phyloP scores from a whole-genome alignment of 2,329 filamentous ascomycete species.

The Trichophyton equinum region DNA sequence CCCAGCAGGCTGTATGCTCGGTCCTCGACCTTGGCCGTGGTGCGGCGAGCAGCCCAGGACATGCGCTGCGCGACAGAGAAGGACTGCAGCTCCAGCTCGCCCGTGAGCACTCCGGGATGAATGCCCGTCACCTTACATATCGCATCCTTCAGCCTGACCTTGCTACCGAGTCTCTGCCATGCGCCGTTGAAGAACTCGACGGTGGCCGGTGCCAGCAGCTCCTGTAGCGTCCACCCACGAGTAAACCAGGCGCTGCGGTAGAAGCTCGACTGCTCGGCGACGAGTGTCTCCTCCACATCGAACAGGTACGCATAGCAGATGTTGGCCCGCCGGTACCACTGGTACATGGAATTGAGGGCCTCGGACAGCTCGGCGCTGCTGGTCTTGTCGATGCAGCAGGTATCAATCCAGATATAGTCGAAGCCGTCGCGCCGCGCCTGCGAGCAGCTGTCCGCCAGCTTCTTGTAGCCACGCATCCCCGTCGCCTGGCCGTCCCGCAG shows the following conservation, averaged over 20 bases:
- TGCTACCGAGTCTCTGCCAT: slow-evolving; percentile 6
- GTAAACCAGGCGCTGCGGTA: slow-evolving; percentile 7
- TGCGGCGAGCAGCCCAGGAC: slow-evolving; percentile 19
- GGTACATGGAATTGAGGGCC: slow-evolving; percentile 21
- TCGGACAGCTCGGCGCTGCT: slow-evolving; percentile 26
- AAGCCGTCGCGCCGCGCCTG: slow-evolving; percentile 18
- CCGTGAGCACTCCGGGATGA: background rate
- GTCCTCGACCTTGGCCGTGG: slow-evolving; percentile 18
- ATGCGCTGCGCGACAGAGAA: slow-evolving; percentile 14
- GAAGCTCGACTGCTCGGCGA: background rate
- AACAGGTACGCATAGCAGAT: slow-evolving; percentile 26
- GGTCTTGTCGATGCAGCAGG: slow-evolving; percentile 29
- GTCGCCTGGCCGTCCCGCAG: background rate
- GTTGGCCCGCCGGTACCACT: slow-evolving; percentile 25
- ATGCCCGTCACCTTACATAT: slow-evolving; percentile 7
- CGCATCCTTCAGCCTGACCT: slow-evolving; percentile 1
- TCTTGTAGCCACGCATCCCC: slow-evolving; percentile 2
- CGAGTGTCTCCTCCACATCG: slow-evolving; percentile 14
- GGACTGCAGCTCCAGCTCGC: background rate
- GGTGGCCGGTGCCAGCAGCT: slow-evolving; percentile 5
- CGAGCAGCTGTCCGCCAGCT: slow-evolving; percentile 4
- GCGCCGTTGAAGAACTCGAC: slow-evolving; percentile 7
- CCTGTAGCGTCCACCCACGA: slow-evolving; percentile 8
- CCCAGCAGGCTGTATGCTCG: slow-evolving; percentile 22
- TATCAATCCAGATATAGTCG: slow-evolving; percentile 29